Conservation (phyloP, 768 basidiomycete species). For the Lactarius quietus region DNA sequence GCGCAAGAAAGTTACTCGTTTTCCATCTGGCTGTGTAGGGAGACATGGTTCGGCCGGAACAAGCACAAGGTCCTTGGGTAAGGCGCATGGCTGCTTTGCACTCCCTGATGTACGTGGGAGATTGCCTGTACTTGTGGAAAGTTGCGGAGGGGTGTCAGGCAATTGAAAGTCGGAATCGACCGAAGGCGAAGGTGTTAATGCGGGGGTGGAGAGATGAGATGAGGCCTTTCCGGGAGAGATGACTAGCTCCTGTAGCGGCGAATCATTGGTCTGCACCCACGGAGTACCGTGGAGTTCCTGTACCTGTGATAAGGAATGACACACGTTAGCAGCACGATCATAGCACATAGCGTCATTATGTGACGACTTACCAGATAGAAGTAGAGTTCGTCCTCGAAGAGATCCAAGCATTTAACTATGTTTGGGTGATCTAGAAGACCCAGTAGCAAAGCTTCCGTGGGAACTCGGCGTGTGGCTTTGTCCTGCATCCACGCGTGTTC, state of each 20-base stretch:
- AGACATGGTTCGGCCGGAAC: slow-evolving; percentile 14
- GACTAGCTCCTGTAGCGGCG: slow-evolving; percentile 24
- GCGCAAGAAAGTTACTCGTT: slow-evolving; percentile 51
- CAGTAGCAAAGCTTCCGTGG: slow-evolving; percentile 79
- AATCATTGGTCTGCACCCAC: slow-evolving; percentile 55
- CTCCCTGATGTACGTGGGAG: slow-evolving; percentile 6
- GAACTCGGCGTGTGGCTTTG: slow-evolving; percentile 57
- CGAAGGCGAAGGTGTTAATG: slow-evolving; percentile 26
- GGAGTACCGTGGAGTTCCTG: slow-evolving; percentile 93
- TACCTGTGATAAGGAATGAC: slow-evolving; percentile 46
- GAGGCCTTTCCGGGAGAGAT: slow-evolving; percentile 13
- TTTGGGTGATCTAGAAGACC: slow-evolving; percentile 70
- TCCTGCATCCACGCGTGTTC: slow-evolving; percentile 63
- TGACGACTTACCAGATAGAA: slow-evolving; percentile 74
- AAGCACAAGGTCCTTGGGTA: slow-evolving; percentile 6
- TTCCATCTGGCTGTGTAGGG: slow-evolving; percentile 12
- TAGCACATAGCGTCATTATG: slow-evolving; percentile 2
- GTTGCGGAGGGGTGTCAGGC: slow-evolving; percentile 22
- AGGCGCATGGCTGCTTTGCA: slow-evolving; percentile 4
- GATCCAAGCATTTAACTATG: slow-evolving; percentile 77
- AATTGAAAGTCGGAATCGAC: slow-evolving; percentile 20
- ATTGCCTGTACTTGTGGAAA: slow-evolving; percentile 7
- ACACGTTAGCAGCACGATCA: slow-evolving; percentile 6
- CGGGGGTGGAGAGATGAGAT: slow-evolving; percentile 23
- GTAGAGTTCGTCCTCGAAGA: slow-evolving; percentile 79